Evolutionary conservation across 306 rosid species (phyloP).

Genomic region (Cyclanthera cordifolia): DNA sequence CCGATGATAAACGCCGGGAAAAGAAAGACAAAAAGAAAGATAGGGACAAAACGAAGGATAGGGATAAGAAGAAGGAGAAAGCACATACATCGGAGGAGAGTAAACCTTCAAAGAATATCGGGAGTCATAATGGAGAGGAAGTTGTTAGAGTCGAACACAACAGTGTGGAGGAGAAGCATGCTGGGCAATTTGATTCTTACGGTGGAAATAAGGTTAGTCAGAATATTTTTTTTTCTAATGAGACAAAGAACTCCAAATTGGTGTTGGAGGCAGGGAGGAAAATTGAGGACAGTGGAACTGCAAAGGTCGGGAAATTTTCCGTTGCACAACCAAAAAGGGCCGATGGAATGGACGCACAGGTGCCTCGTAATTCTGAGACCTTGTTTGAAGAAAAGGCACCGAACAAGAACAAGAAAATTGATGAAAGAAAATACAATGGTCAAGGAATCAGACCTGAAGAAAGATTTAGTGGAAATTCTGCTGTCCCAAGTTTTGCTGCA

Average conservation of each 20-base stretch:
- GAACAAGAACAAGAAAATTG: slow-evolving; percentile 34
- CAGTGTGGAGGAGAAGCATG: slow-evolving; percentile 30
- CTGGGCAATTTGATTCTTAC: slow-evolving; percentile 33
- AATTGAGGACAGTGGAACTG: slow-evolving; percentile 41
- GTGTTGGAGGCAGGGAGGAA: slow-evolving; percentile 49
- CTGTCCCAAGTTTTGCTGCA: slow-evolving; percentile 29
- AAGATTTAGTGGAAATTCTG: slow-evolving; percentile 31
- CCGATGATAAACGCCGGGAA: slow-evolving; percentile 53
- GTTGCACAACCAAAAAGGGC: slow-evolving; percentile 34
- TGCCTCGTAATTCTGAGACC: slow-evolving; percentile 32
- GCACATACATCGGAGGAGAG: slow-evolving; percentile 35
- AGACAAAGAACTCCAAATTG: slow-evolving; percentile 39
- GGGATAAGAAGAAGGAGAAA: slow-evolving; percentile 48
- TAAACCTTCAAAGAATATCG: slow-evolving; percentile 32
- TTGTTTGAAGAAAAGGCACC: slow-evolving; percentile 34
- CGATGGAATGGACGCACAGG: slow-evolving; percentile 49
- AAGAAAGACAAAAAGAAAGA: slow-evolving; percentile 73
- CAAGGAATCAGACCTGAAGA: slow-evolving; percentile 31
- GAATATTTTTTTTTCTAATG: slow-evolving; percentile 36
- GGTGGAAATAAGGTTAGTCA: slow-evolving; percentile 45
- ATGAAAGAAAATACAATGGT: slow-evolving; percentile 33
- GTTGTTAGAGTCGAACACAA: slow-evolving; percentile 29
- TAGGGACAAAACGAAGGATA: slow-evolving; percentile 55
- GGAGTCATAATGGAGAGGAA: slow-evolving; percentile 36
- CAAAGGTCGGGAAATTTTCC: slow-evolving; percentile 35